Conservation (phyloP, 2,329 filamentous ascomycete genomes). For the Pseudogymnoascus sp. region DNA sequence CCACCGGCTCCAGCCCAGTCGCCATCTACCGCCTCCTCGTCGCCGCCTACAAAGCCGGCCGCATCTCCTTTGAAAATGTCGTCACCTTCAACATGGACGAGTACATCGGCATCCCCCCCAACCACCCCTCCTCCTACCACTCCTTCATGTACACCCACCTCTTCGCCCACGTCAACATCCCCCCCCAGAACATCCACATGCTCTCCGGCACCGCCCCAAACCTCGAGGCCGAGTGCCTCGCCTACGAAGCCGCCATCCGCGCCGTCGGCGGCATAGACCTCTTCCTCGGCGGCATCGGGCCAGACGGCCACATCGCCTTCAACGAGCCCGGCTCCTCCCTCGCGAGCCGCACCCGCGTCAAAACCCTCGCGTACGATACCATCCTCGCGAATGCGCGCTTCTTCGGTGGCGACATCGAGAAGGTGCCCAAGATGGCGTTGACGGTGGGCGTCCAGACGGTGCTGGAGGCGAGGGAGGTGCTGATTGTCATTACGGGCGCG, state of each 20-base stretch:
- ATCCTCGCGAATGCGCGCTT: conserved; percentile 79
- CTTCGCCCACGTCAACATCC: conserved; percentile 76
- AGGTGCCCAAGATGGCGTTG: conserved; percentile 73
- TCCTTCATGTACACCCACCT: conserved; percentile 92
- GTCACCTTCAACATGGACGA: conserved; percentile 82
- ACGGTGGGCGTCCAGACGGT: conserved; percentile 81
- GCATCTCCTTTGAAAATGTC: conserved; percentile 78
- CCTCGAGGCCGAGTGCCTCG: conserved; percentile 66
- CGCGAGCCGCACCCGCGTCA: conserved; percentile 69
- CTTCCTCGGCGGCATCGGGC: conserved; percentile 71
- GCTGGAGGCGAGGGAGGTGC: conserved; percentile 68
- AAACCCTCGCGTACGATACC: conserved; percentile 80
- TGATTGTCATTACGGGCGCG: conserved; percentile 68
- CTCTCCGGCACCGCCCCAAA: conserved; percentile 72
- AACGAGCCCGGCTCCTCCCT: conserved; percentile 80
- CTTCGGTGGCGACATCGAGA: conserved; percentile 64
- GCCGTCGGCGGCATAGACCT: conserved; percentile 55
- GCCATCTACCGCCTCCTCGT: conserved; percentile 72
- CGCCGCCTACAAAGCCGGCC: conserved; percentile 57
- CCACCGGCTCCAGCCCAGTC: conserved; percentile 74
- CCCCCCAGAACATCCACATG: conserved; percentile 75
- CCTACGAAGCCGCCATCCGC: conserved; percentile 72
- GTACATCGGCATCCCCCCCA: conserved; percentile 74
- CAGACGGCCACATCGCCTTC: conserved; percentile 84
- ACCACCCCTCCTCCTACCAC: conserved; percentile 81